Conservation (phyloP, 1,139 yeast genomes). For the Debaryomyces sp. region DNA sequence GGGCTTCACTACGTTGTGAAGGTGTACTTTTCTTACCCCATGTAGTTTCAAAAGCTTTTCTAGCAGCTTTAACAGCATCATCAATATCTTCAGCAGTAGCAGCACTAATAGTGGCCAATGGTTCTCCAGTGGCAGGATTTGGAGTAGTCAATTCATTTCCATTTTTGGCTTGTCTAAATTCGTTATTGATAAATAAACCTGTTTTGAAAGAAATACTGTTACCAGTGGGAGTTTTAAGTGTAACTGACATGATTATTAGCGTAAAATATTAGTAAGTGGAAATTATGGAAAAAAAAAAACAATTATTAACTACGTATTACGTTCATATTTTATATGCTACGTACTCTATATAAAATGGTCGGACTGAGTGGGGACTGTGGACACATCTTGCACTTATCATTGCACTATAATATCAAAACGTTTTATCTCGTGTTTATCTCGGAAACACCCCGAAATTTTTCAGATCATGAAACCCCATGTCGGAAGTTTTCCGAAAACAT, state of each 20-base stretch:
- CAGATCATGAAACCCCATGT: not conserved
- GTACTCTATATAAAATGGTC: not conserved
- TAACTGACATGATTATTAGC: slow-evolving; percentile 13
- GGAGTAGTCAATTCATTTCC: slow-evolving; percentile 55
- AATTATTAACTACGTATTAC: too few relatives aligned
- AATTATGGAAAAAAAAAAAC: too few relatives aligned
- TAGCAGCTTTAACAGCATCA: slow-evolving; percentile 59
- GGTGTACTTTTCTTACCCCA: slow-evolving; percentile 39
- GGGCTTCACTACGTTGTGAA: slow-evolving; percentile 47
- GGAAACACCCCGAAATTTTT: not conserved
- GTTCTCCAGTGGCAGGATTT: slow-evolving; percentile 61
- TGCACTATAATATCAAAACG: too few relatives aligned
- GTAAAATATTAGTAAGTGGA: not conserved
- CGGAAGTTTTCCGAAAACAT: not conserved
- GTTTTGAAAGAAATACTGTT: slow-evolving; percentile 21
- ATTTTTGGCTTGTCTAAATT: slow-evolving; percentile 51
- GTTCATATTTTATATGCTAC: not conserved
- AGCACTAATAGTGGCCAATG: slow-evolving; percentile 54
- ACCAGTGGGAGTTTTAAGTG: slow-evolving; percentile 17
- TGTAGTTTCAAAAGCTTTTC: slow-evolving; percentile 47
- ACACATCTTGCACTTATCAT: not conserved
- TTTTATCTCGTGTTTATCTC: not conserved
- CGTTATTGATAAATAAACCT: slow-evolving; percentile 74
- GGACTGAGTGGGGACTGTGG: not conserved
- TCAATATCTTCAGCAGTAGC: slow-evolving; percentile 62